Conservation (phyloP, 345 rosid species). For the Punica granatum region DNA sequence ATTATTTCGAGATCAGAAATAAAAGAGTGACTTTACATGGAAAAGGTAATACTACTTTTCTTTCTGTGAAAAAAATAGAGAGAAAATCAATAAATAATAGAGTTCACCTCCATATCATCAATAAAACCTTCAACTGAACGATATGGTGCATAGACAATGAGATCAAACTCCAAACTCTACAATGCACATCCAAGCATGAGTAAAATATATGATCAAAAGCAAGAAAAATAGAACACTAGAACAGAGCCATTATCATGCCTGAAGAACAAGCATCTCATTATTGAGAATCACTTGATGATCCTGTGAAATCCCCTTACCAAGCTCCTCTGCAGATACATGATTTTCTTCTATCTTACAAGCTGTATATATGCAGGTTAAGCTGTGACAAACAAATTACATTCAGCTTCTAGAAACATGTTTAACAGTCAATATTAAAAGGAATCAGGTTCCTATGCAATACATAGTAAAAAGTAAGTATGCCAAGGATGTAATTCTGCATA, state of each 20-base stretch:
- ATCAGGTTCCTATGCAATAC: neutral
- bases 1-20: neutral
- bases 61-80: neutral
- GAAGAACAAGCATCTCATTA: conserved; percentile 93
- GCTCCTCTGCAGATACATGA: conserved; percentile 99
- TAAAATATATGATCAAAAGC: conserved; percentile 4
- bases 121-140: conserved; percentile 91
- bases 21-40: neutral
- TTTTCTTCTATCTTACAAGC: conserved; percentile 98
- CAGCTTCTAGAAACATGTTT: neutral
- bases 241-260: conserved; percentile 41
- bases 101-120: conserved; percentile 59
- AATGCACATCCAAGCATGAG: conserved; percentile 12
- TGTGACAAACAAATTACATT: conserved; percentile 21
- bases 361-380: conserved; percentile 94
- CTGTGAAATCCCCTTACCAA: conserved; percentile 94
- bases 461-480: neutral
- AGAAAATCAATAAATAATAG: neutral
- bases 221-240: neutral
- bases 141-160: conserved; percentile 90
- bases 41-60: neutral
- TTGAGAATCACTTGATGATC: conserved; percentile 97
- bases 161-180: conserved; percentile 97
- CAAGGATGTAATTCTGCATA: neutral
- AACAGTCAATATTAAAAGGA: neutral